Percentiles rank a stretch among this genome's conserved stretches.
Conservation (phyloP, 768 basidiomycete genomes). For the Mycena leptocephala region DNA sequence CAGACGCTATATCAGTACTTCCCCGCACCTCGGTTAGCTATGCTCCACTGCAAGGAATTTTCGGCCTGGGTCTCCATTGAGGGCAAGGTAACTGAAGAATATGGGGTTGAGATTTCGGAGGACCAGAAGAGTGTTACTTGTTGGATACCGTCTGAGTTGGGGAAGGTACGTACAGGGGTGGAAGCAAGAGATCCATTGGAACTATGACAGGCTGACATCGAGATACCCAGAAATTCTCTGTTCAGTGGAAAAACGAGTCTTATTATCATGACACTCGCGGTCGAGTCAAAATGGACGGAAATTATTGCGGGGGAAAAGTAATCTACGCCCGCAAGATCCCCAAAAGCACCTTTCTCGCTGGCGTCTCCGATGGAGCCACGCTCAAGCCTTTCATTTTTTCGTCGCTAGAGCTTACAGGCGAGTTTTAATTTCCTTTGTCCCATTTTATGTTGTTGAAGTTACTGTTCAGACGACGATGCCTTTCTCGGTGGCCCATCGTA, state of each 20-base stretch:
- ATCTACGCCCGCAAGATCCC: conserved; percentile 4
- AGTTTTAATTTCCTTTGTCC: background rate
- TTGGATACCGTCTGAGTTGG: conserved; percentile 43
- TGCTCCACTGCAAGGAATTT: conserved; percentile 16
- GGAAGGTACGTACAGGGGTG: conserved; percentile 36
- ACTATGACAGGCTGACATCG: background rate
- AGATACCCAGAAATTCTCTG: conserved; percentile 31
- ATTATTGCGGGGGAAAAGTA: too few species aligned
- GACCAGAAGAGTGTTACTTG: conserved; percentile 32
- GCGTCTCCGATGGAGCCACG: background rate
- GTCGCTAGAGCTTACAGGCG: conserved; percentile 25
- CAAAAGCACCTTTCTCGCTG: background rate
- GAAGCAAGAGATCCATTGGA: too few species aligned
- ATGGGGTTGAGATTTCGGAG: conserved; percentile 24
- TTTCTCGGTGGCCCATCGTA: conserved; percentile 28
- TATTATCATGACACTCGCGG: background rate
- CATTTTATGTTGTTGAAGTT: background rate
- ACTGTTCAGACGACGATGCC: conserved; percentile 43
- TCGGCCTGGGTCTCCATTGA: conserved; percentile 35
- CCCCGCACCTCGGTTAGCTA: too few species aligned
- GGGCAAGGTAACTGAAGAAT: conserved; percentile 30
- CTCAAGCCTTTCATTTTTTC: conserved; percentile 25
- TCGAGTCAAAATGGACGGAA: conserved; percentile 24
- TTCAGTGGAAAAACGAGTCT: conserved; percentile 27
- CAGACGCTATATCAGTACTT: too few species aligned